A percentile compares a stretch with the other conserved stretches of the same genome.
These are phyloP conservation scores for Microsporum audouinii DNA, from an alignment of 2,329 filamentous ascomycete species.

Conservation along the genomic window DNA sequence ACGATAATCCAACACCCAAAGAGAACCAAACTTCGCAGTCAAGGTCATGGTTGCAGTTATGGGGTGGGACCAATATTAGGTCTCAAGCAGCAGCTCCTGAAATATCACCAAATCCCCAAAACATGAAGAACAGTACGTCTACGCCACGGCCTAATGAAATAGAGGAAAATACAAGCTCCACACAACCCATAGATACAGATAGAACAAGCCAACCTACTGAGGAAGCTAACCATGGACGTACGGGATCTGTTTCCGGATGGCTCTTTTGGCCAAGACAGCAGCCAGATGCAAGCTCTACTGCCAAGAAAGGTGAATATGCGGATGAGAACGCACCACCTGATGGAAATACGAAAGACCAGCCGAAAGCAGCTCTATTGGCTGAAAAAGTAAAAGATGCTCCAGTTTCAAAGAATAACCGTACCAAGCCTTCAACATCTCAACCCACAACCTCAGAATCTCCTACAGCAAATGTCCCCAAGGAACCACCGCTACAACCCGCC, in stretches of 20 bases:
- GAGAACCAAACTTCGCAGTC: conserved; percentile 20
- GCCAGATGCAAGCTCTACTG: neutral
- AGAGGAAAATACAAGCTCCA: neutral
- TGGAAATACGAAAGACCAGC: neutral
- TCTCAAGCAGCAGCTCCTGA: conserved; percentile 16
- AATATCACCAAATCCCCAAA: conserved; percentile 16
- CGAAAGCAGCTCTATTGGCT: neutral
- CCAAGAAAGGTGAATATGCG: neutral
- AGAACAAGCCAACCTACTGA: neutral
- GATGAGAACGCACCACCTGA: neutral
- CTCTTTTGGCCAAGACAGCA: neutral
- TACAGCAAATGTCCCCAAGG: neutral
- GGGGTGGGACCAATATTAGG: conserved; percentile 21
- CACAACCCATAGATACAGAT: neutral
- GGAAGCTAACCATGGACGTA: neutral
- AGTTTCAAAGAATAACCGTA: neutral
- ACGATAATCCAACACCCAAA: neutral
- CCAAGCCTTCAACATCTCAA: neutral
- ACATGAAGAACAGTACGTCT: neutral
- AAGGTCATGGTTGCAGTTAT: conserved; percentile 37
- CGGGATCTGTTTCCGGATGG: neutral
- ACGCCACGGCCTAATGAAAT: neutral
- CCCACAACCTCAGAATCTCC: neutral
- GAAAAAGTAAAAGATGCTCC: neutral
- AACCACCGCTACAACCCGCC: conserved; percentile 9